Base-by-base conservation (phyloP, 75 land plant species). In the Cryptomeria japonica region DNA sequence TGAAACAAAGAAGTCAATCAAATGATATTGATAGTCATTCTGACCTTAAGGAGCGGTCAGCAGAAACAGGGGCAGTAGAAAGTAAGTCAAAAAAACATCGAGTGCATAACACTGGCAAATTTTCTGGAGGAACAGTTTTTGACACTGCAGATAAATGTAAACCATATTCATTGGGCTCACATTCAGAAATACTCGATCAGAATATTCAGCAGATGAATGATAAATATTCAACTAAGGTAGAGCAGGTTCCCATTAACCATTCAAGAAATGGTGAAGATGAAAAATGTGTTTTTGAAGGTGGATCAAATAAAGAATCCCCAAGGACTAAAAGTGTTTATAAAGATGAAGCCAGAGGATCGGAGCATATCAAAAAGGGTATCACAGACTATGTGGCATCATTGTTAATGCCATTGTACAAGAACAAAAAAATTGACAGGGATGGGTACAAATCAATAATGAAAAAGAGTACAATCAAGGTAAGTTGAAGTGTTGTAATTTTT, bases 401-500 rank as follows among this genome's bases (percentile, higher is more conserved):
- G 80, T 93, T 98, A 18, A 94, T 97, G 93, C 99, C 99, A 47
- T 90, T 98, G 70, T 98, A 96, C 75, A 98, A 96, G 92, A 93
- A 97, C 25, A 95, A 90, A 61, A 98, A 94, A 91, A 89, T 98
- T 86, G 96, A 96, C 84, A 96, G 90, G 86, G 99, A 98, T 61
- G 97, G 96, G 25, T 98, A 94, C 82, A 98, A 98, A 92, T 87
- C 98, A 25, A 95, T 98, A 85, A 92, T 96, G 94, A 98, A 96
- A 86, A 98, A 98, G 89, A 92, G 93, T 89, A 96, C 96, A 53
- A 91, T 90, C 51, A 94, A 94, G 95, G 96, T 92, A 68, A 80
- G 78, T 15, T 42, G 22, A 76, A 70, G 79, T 1, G 22, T 25
- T 83, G 64, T 41, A 18, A 53, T 31, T 90, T 37, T 53, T 88